Base-by-base conservation (phyloP, 208 protist species). In the Leishmania braziliensis region DNA sequence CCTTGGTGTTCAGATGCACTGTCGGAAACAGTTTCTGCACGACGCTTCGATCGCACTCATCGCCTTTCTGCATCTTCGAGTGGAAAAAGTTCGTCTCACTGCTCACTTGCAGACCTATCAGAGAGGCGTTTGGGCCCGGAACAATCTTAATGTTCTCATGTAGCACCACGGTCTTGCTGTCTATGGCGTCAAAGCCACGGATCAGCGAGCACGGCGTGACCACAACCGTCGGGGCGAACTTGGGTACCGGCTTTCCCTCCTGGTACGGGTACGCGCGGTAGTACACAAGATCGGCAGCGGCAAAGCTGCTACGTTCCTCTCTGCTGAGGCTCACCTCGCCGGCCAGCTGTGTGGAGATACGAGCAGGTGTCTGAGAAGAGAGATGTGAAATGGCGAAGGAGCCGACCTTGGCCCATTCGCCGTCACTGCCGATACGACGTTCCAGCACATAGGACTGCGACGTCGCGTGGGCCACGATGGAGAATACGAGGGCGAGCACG, bases 41-140 rank as follows among this genome's bases (percentile, higher is more conserved):
- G 46, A 98, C 90, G 78, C 83, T 89, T 80, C 78, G 84, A 76
- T 98, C 95, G 82, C 95, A 98, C 85, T 95, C 92, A 74, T 96
- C 90, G 43, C 91, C 95, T 70, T 94, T 88, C 23, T 88, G 69
- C 91, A 97, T 93, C 82, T 96, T 97, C 16, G 95, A 87, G 83
- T 98, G 95, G 81, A 96, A 97, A 66, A 90, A 86, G 84, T 98
- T 98, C 36, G 92, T 94, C 60, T 91, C 85, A 78, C 91, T 93
- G 71, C 78, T 89, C 50, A 92, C 70, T 86, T 97, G 95, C 79
- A 98, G 82, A 2, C 95, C 93, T 8, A 92, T 12, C 26, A 96
- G 76, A 14, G 83, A 85, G 33, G 87, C 83, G 77, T 87, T 87
- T 5, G 80, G 73, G n/a, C 92, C 92, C 29, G 93, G 86, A 33